Evolutionary conservation across 2,329 filamentous ascomycete genomes (phyloP).

Genomic region (Nannizziopsis barbatae): DNA sequence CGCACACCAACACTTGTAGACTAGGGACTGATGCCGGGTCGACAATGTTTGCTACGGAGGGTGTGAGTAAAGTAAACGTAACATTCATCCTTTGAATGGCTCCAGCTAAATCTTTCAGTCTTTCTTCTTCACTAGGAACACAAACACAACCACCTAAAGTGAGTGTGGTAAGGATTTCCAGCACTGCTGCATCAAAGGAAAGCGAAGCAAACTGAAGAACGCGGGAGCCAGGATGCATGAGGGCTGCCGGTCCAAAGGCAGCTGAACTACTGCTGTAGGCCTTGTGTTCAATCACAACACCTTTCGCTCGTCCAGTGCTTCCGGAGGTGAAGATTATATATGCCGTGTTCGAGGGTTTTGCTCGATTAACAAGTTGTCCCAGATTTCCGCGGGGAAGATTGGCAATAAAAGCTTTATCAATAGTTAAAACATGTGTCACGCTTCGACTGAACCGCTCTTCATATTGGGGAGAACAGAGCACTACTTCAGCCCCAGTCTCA

Average conservation of each 20-base stretch:
- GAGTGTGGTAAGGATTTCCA: constrained; percentile 84
- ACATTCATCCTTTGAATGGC: constrained; percentile 53
- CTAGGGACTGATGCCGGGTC: constrained; percentile 55
- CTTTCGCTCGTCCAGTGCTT: constrained; percentile 69
- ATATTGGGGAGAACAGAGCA: constrained; percentile 13
- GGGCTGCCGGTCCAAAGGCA: constrained; percentile 31
- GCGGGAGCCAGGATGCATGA: constrained; percentile 46
- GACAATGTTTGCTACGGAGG: constrained; percentile 67
- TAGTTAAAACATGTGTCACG: constrained; percentile 33
- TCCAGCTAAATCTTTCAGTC: constrained; percentile 61
- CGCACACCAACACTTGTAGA: constrained; percentile 66
- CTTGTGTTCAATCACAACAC: constrained; percentile 62
- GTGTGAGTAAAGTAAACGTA: constrained; percentile 75
- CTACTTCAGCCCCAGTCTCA: constrained; percentile 12
- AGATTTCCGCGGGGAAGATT: constrained; percentile 38
- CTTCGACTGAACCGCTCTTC: constrained; percentile 17
- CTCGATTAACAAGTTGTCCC: not conserved
- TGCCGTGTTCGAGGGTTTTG: constrained; percentile 36
- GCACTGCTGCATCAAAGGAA: constrained; percentile 75
- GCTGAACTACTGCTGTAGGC: constrained; percentile 61
- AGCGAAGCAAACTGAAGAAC: constrained; percentile 74
- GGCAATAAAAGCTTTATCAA: constrained; percentile 43
- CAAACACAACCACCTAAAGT: constrained; percentile 66
- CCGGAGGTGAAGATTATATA: constrained; percentile 82
- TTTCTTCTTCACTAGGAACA: constrained; percentile 57